Percentiles rank a stretch among this genome's conserved stretches.
Conservation (phyloP, 345 rosid genomes). For the Psidium guajava region DNA sequence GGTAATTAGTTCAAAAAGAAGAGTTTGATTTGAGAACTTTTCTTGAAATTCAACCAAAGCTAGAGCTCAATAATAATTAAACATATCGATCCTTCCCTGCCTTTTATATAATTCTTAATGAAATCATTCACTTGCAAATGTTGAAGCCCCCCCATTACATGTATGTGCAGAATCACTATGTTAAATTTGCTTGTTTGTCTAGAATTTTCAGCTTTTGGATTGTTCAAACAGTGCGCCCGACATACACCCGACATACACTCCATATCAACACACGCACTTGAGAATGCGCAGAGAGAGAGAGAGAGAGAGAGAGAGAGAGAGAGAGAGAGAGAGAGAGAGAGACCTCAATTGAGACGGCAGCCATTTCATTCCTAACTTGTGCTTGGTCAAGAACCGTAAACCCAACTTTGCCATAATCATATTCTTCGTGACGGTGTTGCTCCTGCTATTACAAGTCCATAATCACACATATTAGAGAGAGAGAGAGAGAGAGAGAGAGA, state of each 20-base stretch:
- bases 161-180: neutral
- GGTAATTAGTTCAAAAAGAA: neutral
- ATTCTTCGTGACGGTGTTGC: too few relatives aligned
- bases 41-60: neutral
- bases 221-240: accelerated
- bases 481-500: too few relatives aligned
- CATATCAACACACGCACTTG: neutral
- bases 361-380: neutral
- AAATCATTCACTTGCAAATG: neutral
- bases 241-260: accelerated
- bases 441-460: neutral
- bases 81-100: neutral
- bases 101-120: neutral
- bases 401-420: too few relatives aligned
- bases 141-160: too few relatives aligned
- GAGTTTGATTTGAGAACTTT: neutral
- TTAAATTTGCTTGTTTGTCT: neutral
- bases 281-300: neutral
- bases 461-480: neutral
- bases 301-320: neutral
- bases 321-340: neutral
- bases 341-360: neutral
- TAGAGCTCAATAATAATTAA: neutral
- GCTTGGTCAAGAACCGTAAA: too few relatives aligned
- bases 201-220: neutral